Evolutionary conservation across 1,284 basidiomycete genomes (phyloP).

Genomic region (Rugosomyces carneus): DNA sequence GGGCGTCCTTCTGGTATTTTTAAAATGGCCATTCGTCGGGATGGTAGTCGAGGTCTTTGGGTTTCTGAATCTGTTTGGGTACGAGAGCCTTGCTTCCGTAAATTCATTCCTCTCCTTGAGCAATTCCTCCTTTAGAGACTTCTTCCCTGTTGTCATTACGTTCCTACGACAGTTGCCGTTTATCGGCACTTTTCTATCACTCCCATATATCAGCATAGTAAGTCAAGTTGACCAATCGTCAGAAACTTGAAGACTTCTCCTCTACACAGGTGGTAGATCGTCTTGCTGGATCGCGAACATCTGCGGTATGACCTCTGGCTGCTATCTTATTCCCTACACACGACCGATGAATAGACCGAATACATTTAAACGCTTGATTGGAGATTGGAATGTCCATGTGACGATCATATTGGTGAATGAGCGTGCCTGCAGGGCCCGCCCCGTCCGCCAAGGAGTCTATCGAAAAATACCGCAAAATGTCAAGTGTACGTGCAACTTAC

Average conservation of each 20-base stretch:
- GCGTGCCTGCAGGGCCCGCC: no score
- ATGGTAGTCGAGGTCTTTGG: conserved; percentile 94
- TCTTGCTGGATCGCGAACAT: conserved; percentile 68
- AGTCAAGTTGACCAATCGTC: conserved; percentile 22
- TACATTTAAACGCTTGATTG: background rate
- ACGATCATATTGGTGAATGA: no score
- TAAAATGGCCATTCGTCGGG: conserved; percentile 91
- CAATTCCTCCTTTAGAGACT: conserved; percentile 62
- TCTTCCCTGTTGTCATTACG: conserved; percentile 97
- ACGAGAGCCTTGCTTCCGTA: conserved; percentile 8
- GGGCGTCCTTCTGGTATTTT: conserved; percentile 82
- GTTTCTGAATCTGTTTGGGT: conserved; percentile 98
- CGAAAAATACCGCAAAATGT: no score
- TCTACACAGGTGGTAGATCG: conserved; percentile 59
- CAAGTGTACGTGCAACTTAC: no score
- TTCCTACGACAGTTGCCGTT: conserved; percentile 94
- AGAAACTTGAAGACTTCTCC: conserved; percentile 6
- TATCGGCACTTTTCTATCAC: conserved; percentile 79
- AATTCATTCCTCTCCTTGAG: conserved; percentile 9
- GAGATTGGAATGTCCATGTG: no score
- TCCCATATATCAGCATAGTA: conserved; percentile 80
- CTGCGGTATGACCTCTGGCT: conserved; percentile 53
- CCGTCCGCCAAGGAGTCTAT: no score
- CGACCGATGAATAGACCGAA: conserved; percentile 32
- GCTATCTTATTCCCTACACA: background rate